phyloP scores from a whole-genome alignment of 345 rosid species.

The Aegle marmelos region DNA sequence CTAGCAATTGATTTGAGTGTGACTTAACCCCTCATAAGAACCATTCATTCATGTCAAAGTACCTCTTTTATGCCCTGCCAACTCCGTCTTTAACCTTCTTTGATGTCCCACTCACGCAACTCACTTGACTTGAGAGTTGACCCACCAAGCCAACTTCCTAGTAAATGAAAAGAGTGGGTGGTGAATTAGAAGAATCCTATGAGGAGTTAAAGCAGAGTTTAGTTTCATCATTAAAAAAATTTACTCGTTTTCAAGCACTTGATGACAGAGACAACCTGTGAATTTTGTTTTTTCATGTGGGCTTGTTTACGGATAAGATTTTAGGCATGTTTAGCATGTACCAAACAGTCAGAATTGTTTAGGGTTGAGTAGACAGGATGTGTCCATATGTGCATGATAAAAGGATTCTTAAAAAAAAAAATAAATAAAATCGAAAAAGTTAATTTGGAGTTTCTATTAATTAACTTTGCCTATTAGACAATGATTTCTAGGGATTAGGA shows the following conservation, averaged over 20 bases:
- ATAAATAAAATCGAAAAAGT: too few relatives aligned
- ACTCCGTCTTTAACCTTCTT: conserved; percentile 11
- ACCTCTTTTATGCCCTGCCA: conserved; percentile 20
- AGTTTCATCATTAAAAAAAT: conserved; percentile 7
- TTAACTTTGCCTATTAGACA: conserved; percentile 10
- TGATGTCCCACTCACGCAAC: conserved; percentile 14
- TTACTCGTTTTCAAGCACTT: conserved; percentile 18
- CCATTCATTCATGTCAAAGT: not conserved
- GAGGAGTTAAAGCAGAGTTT: conserved; percentile 35
- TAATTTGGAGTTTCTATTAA: conserved; percentile 4
- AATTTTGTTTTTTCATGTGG: not conserved
- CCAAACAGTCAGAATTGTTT: conserved; percentile 4
- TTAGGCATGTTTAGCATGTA: conserved; percentile 18
- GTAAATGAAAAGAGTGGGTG: conserved; percentile 17
- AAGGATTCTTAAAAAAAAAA: not conserved
- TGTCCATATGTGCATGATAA: conserved; percentile 6
- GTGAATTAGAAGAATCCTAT: conserved; percentile 53
- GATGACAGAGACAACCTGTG: conserved; percentile 22
- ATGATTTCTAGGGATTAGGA: conserved; percentile 35
- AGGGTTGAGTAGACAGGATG: conserved; percentile 11
- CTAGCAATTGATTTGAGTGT: conserved; percentile 7
- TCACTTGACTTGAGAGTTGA: not conserved
- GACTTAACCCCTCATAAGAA: not conserved
- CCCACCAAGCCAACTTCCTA: conserved; percentile 15
- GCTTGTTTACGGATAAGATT: conserved; percentile 23